Evolutionary conservation across 176 grass and related monocot species (phyloP).

Genomic region (Eragrostis nindensis): DNA sequence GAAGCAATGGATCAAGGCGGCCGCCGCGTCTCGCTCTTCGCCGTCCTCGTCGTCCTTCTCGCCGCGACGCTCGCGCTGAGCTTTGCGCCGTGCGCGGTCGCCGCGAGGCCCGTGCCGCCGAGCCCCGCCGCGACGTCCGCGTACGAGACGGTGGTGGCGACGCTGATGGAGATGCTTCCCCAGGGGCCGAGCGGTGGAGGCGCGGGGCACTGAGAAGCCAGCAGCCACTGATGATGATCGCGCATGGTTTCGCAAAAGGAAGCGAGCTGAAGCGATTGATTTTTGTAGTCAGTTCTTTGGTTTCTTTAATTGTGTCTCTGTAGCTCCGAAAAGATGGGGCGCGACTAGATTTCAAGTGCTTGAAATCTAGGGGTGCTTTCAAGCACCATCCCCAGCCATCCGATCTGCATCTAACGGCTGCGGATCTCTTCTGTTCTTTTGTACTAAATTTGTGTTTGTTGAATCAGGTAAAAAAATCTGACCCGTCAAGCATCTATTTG

Average conservation of each 20-base stretch:
- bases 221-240: not conserved
- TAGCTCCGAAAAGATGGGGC: not conserved
- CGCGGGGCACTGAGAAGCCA: slow-evolving; percentile 51
- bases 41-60: not conserved
- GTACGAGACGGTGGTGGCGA: slow-evolving; percentile 33
- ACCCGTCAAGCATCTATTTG: no score
- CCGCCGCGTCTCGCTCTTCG: not conserved
- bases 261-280: not conserved
- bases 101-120: slow-evolving; percentile 37
- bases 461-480: no score
- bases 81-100: slow-evolving; percentile 33
- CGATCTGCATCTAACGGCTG: no score
- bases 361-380: no score
- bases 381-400: no score
- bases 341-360: no score
- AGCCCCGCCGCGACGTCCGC: slow-evolving; percentile 38
- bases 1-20: not conserved
- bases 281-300: not conserved
- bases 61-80: not conserved
- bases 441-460: no score
- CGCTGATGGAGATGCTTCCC: slow-evolving; percentile 55
- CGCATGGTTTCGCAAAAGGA: not conserved
- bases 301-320: not conserved
- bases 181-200: slow-evolving; percentile 44
- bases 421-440: no score